Evolutionary conservation across 495 filamentous ascomycete genomes (phyloP).

Genomic region (Pseudevernia furfuracea): DNA sequence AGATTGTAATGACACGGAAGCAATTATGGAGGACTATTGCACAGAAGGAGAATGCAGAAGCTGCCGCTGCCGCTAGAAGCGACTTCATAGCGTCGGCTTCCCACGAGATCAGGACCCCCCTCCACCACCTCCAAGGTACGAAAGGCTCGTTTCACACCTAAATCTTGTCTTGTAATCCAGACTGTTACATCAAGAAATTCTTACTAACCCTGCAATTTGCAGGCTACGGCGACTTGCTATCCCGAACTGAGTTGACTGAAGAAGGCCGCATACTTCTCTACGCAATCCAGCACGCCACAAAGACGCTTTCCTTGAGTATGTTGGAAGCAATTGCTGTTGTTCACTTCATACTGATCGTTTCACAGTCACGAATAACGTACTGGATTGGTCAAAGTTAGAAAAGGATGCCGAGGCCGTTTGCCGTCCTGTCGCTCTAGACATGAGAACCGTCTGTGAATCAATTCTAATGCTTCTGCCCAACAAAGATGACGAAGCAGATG

Average conservation of each 20-base stretch:
- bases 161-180: neutral
- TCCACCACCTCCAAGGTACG: slow-evolving; percentile 27
- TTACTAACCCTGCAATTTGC: neutral
- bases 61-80: slow-evolving; percentile 25
- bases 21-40: slow-evolving; percentile 29
- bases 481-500: slow-evolving; percentile 27
- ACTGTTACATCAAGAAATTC: neutral
- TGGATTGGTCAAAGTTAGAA: slow-evolving; percentile 30
- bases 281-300: slow-evolving; percentile 29
- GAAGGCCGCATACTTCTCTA: slow-evolving; percentile 27
- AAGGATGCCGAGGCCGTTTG: slow-evolving; percentile 24
- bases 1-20: slow-evolving; percentile 28
- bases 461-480: slow-evolving; percentile 27
- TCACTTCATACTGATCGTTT: slow-evolving; percentile 3
- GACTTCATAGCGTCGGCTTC: slow-evolving; percentile 30
- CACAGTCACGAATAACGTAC: slow-evolving; percentile 29
- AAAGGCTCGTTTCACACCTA: neutral
- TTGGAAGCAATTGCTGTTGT: neutral
- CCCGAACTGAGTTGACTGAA: slow-evolving; percentile 27
- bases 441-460: slow-evolving; percentile 28
- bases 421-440: slow-evolving; percentile 26
- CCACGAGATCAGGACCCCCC: slow-evolving; percentile 31
- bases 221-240: slow-evolving; percentile 28
- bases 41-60: slow-evolving; percentile 29
- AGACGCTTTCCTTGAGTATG: slow-evolving; percentile 29